Evolutionary conservation across 192 early-diverging fungal species (phyloP).

Genomic region (Podila minutissima): DNA sequence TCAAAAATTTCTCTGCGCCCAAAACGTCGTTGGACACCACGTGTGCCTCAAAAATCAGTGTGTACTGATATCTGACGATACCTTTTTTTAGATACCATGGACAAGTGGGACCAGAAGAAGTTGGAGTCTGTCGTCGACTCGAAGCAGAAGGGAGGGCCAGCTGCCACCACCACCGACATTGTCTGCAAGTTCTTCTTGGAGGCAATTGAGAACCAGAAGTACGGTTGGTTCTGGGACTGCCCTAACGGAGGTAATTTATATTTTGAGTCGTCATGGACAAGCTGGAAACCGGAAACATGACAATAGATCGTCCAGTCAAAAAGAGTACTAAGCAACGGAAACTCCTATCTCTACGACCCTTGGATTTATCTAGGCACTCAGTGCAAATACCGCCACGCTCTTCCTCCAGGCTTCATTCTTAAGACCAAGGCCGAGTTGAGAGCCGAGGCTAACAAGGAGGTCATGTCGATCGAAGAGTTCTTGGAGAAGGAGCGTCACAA

Average conservation of each 20-base stretch:
- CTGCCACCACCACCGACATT: conserved; percentile 90
- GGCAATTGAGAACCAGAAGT: conserved; percentile 94
- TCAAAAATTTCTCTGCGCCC: neutral
- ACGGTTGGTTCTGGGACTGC: conserved; percentile 99
- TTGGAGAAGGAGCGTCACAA: conserved; percentile 98
- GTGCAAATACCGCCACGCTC: conserved; percentile 97
- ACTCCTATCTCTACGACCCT: neutral
- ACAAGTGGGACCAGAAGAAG: conserved; percentile 93
- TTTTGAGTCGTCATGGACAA: neutral
- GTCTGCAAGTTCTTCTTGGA: conserved; percentile 99
- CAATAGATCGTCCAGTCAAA: too few species aligned
- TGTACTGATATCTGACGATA: neutral
- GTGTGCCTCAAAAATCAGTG: too few species aligned
- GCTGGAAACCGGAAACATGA: neutral
- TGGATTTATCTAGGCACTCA: conserved; percentile 55
- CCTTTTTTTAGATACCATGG: conserved; percentile 86
- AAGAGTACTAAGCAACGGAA: neutral
- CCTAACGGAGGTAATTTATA: conserved; percentile 85
- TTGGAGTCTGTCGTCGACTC: conserved; percentile 88
- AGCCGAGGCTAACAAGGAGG: conserved; percentile 74
- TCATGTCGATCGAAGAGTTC: conserved; percentile 97
- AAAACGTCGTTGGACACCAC: neutral
- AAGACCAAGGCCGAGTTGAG: conserved; percentile 91
- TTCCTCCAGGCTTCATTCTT: conserved; percentile 95
- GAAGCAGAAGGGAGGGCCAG: conserved; percentile 75